Evolutionary conservation across 2,329 filamentous ascomycete species (phyloP), one percentile per base, ranked within the genome.

Genomic region (Aureobasidium vineae): DNA sequence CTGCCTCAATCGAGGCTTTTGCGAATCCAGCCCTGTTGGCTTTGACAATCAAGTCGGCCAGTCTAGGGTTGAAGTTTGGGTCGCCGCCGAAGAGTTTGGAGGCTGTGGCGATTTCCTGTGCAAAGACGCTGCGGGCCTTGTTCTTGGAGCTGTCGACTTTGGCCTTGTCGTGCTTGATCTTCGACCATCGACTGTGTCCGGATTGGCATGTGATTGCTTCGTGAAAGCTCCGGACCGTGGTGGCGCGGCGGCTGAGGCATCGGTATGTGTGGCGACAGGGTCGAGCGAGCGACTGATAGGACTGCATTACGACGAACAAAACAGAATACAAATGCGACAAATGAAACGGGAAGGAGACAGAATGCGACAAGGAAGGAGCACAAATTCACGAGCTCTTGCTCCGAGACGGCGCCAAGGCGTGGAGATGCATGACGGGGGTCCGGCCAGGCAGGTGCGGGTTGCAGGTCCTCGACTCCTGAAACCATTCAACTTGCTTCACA

Each of bases 81-180:
- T 96, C 86, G 10, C 90, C 81, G 57, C 92, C 92, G 77, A 88
- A 89, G 74, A 94, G 89, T 80, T 90, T 92, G 1, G 91, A 91
- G 67, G 88, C 88, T 68, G 88, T 84, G 59, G 88, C 85, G 66
- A 98, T 89, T 68, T 89, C 86, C 71, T 90, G 88, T 26, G 88
- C 84, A 72, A 96, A 85, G 52, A 83, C 77, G 54, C 84, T 85
- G 36, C 92, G 88, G 71, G 88, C 83, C 50, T 84, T 84, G 78
- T 87, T 91, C 78, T 93, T 97, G 72, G 88, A 88, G 67, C 84
- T 84, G 77, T 99, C 95, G 67, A 88, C 90, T 69, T 89, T 91
- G 61, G 89, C 92, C 78, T 99, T 99, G 77, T 95, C 92, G 77
- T 98, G 95, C 75, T 89, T 91, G 79, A 97, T 98, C 74, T 95